Conservation (phyloP, 2,329 filamentous ascomycete genomes). For the Ophiocordyceps robertsii region DNA sequence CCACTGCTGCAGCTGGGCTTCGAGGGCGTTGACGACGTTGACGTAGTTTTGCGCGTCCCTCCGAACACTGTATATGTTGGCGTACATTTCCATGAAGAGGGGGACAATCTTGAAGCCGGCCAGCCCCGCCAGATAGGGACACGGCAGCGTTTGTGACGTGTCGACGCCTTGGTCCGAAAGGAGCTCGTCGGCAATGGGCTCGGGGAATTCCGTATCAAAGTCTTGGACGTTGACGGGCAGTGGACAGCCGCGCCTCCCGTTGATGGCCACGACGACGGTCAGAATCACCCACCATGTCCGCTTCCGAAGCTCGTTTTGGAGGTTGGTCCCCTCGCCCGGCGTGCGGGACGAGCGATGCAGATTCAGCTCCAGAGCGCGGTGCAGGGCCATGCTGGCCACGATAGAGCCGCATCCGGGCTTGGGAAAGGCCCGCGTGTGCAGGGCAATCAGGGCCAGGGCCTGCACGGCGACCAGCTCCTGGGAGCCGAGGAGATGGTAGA, state of each 20-base stretch:
- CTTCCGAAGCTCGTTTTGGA: conserved; percentile 65
- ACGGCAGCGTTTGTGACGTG: conserved; percentile 39
- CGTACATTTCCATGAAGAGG: conserved; percentile 60
- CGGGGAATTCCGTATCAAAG: conserved; percentile 66
- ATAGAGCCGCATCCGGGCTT: conserved; percentile 66
- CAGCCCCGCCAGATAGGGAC: conserved; percentile 54
- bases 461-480: conserved; percentile 56
- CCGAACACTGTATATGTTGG: conserved; percentile 59
- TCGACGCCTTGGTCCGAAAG: conserved; percentile 53
- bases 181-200: conserved; percentile 56
- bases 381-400: conserved; percentile 50
- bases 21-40: conserved; percentile 48
- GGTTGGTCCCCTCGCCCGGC: conserved; percentile 30
- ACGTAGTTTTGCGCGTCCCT: conserved; percentile 51
- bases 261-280: conserved; percentile 51
- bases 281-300: conserved; percentile 65
- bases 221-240: conserved; percentile 63
- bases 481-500: conserved; percentile 49
- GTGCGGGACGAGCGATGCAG: conserved; percentile 56
- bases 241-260: conserved; percentile 63
- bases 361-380: conserved; percentile 60
- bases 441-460: conserved; percentile 57
- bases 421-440: conserved; percentile 63
- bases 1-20: conserved; percentile 50
- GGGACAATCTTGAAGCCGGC: conserved; percentile 51